Conservation (phyloP, 2,329 filamentous ascomycete genomes). For the Curvularia sp. region DNA sequence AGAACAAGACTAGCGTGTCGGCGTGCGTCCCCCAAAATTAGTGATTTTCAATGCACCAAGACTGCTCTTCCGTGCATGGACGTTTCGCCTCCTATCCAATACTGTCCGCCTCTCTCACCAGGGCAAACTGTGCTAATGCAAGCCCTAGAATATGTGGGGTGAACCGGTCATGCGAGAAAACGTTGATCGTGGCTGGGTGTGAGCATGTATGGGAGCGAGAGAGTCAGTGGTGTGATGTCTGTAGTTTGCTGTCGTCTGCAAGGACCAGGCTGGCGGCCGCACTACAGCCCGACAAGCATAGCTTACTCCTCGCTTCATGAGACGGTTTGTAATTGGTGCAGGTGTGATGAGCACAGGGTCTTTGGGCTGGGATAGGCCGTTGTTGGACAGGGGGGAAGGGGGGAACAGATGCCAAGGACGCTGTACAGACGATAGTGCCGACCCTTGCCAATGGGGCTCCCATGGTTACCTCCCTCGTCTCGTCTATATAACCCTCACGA, state of each 20-base stretch:
- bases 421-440: neutral
- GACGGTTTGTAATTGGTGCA: constrained; percentile 3
- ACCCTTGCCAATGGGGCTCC: neutral
- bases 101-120: neutral
- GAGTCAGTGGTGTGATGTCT: neutral
- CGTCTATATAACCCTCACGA: neutral
- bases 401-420: neutral
- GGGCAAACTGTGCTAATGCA: neutral
- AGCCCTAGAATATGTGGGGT: neutral
- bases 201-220: neutral
- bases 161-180: neutral
- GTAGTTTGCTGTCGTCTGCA: neutral
- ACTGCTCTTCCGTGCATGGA: neutral
- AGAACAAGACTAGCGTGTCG: neutral
- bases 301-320: neutral
- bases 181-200: neutral
- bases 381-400: neutral
- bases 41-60: constrained; percentile 8
- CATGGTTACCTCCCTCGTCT: neutral
- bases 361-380: constrained; percentile 3
- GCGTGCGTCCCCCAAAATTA: constrained; percentile 3
- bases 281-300: neutral
- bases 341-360: constrained; percentile 2
- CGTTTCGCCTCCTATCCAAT: constrained; percentile 6
- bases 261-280: neutral